Evolutionary conservation across 441 rosid species (phyloP).

Genomic region (Populus hybrid): DNA sequence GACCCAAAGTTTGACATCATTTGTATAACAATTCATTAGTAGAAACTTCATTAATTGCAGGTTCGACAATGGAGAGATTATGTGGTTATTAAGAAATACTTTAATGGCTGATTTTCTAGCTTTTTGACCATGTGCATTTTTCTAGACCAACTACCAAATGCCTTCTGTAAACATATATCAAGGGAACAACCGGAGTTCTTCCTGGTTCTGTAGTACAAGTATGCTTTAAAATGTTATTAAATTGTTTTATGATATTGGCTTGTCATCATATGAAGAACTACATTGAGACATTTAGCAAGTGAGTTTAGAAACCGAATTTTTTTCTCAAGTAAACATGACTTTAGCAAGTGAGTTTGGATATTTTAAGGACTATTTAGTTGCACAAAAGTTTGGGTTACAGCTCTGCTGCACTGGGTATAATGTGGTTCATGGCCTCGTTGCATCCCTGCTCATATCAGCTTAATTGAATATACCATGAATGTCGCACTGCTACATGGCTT

Average conservation of each 20-base stretch:
- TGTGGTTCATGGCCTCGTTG: background rate
- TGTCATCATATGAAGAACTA: background rate
- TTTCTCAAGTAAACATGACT: background rate
- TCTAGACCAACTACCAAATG: background rate
- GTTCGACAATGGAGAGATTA: background rate
- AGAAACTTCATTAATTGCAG: background rate
- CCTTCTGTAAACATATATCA: background rate
- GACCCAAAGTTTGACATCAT: background rate
- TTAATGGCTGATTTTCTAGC: slow-evolving; percentile 1
- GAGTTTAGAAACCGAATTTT: background rate
- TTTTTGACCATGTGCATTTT: background rate
- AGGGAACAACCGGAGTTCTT: background rate
- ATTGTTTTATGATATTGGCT: background rate
- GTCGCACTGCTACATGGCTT: background rate
- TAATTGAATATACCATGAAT: background rate
- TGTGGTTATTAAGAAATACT: background rate
- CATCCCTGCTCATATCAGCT: background rate
- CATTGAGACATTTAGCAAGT: background rate
- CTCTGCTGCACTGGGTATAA: background rate
- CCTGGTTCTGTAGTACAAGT: no score
- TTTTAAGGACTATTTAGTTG: background rate
- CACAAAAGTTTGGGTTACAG: background rate
- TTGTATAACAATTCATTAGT: background rate
- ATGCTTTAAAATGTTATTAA: background rate
- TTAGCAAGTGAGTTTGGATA: background rate